Base-by-base conservation (phyloP, 2,329 filamentous ascomycete genomes). In the Tricladium varicosporioides region DNA sequence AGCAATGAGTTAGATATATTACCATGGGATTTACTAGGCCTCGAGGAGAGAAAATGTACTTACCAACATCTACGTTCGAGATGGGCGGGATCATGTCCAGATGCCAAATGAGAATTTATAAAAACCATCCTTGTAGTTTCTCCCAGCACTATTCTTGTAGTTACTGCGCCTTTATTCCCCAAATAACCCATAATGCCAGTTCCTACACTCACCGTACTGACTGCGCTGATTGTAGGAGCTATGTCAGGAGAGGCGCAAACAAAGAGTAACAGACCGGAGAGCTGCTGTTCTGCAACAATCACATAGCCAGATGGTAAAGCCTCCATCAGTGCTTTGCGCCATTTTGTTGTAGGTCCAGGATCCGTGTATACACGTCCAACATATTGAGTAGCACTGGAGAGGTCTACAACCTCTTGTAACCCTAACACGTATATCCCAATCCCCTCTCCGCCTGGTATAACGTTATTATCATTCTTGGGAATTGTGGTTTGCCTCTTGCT, bases 111-210 rank as follows among this genome's bases (percentile, higher is more conserved):
- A 56, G 85, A 91, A 72, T 99, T 96, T 63, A 97, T 79, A 71
- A 99, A 97, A 19, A 94, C 87, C 54, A 99, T 75, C 31, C 88
- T 83, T 0, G 94, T 97, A 0, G 92, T 92, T 71, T 97, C 94
- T 1, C 93, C 94, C 0, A 99, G 76, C 0, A 99, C 79, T 3
- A 99, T 77, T 16, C 93, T 83, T 3, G 89, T 88, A 2, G 87
- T 84, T 0, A 96, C 88, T 3, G 90, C 93, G 1, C 94, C 94
- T 71, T 99, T 99, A 72, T 99, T 99, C 9, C 94, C 94, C 77
- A 97, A 87, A 69, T 96, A 96, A 0, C 93, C 93, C 73, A 95
- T 83, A 45, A 97, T 73, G 0, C 94, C 94, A 0, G 94, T 99
- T 0, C 92, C 93, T 7, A 97, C 87, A 56, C 84, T 88, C 4